These are phyloP conservation scores for Oropetium thomaeum DNA, from an alignment of 176 grass and related monocot species.

Conservation along the genomic window DNA sequence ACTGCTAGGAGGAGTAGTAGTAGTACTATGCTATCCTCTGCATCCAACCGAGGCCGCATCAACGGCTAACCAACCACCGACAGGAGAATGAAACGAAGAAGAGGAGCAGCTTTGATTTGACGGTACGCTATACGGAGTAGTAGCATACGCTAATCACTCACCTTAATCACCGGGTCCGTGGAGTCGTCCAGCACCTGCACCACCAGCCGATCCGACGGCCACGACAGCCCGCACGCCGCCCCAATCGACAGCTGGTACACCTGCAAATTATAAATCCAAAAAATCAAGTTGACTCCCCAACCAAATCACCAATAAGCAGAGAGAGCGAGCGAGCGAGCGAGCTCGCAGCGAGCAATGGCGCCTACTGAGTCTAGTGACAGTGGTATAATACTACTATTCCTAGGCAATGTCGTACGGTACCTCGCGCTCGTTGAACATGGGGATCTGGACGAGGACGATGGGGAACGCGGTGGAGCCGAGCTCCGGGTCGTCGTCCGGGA, in stretches of 20 bases:
- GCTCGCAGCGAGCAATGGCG: slow-evolving; percentile 7
- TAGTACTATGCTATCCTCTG: background rate
- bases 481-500: slow-evolving; percentile 67
- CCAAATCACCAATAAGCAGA: background rate
- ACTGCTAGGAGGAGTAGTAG: too few relatives aligned
- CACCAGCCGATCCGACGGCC: slow-evolving; percentile 64
- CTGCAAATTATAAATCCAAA: background rate
- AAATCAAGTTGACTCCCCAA: background rate
- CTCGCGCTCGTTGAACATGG: slow-evolving; percentile 91
- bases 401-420: slow-evolving; percentile 18
- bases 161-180: slow-evolving; percentile 60
- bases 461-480: slow-evolving; percentile 60
- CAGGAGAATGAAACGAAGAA: background rate
- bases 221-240: slow-evolving; percentile 59
- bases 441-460: slow-evolving; percentile 76
- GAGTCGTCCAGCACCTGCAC: slow-evolving; percentile 73
- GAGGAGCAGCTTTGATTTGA: background rate
- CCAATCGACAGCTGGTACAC: slow-evolving; percentile 71
- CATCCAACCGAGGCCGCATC: background rate
- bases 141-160: too few relatives aligned
- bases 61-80: background rate
- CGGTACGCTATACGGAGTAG: background rate
- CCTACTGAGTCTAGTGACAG: too few relatives aligned
- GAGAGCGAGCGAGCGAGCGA: background rate
- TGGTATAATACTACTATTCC: too few relatives aligned